Evolutionary conservation across 352 stramenopile genomes (phyloP), one percentile per base, ranked within the genome.

Genomic region (Paralagenidium karlingii): DNA sequence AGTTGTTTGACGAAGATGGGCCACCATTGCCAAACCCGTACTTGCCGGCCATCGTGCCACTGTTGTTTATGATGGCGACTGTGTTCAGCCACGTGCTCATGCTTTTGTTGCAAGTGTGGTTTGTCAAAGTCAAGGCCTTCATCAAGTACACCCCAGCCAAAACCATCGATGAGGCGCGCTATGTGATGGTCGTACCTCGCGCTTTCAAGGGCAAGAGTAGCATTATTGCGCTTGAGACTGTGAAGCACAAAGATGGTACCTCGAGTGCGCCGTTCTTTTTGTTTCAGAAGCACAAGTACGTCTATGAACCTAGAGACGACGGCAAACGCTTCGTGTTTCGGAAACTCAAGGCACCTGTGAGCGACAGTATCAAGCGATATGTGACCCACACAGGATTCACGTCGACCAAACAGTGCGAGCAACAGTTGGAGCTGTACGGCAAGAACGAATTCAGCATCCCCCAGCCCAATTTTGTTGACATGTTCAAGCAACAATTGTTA

Each of bases 401-500:
- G 3, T 68, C 49, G 7, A 71, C 74, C n/a, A 40, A 21, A 8
- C 55, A 61, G 1, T 59, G 77, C 5, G 52, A 66, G 25, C 19
- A 37, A 13, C 58, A 81, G 40, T 42, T 87, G 24, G 64, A 82
- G 25, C 56, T 87, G 21, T 76, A 84, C 41, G 92, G 88, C 33
- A 75, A 75, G 39, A 98, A 99, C 60, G 73, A 84, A 36, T 97
- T 97, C 41, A 82, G 81, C 45, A 96, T 99, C 47, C 85, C 93
- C 30, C 70, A 97, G 51, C 94, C 94, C 2, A 82, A 94, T 38
- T 98, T 98, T 48, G 30, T 95, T 19, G 83, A 94, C 45, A 83
- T 98, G 57, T 96, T 99, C 45, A 82, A 89, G 50, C 88, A 99
- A 63, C 96, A 99, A 64, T 53, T 97, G 15, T 60, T 99, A 9